A percentile compares a stretch with the other conserved stretches of the same genome.
Conservation (phyloP, 352 stramenopile species). For the Thraustochytrium striatum region DNA sequence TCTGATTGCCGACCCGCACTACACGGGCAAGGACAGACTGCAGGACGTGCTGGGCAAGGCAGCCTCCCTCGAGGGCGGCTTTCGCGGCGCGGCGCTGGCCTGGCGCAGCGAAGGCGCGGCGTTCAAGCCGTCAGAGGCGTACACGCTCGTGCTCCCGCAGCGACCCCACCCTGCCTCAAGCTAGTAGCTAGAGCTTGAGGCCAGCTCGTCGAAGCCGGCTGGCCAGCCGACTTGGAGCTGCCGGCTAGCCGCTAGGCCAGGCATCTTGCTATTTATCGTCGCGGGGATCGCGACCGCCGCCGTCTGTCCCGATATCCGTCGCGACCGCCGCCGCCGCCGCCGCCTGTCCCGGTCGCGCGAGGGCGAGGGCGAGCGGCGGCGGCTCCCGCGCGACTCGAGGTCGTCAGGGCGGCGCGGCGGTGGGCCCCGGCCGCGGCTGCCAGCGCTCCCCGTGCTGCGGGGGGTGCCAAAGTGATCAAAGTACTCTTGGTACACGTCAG, state of each 20-base stretch:
- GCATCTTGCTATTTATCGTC: too few relatives aligned
- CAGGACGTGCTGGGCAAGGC: background rate
- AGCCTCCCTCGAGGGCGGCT: background rate
- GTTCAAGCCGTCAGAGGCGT: too few relatives aligned
- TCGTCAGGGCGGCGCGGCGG: background rate
- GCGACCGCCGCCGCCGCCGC: too few relatives aligned
- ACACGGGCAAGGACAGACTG: background rate
- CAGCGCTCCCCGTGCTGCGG: background rate
- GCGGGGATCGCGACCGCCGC: background rate
- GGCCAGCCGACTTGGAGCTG: too few relatives aligned
- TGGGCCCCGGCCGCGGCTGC: background rate
- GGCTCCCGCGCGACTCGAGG: too few relatives aligned
- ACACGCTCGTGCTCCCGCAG: too few relatives aligned
- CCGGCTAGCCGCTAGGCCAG: background rate
- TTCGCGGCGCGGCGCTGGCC: background rate
- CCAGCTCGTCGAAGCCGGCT: too few relatives aligned
- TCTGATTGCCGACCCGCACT: slow-evolving; percentile 26
- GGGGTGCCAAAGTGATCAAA: background rate
- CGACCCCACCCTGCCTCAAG: too few relatives aligned
- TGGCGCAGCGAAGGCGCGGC: slow-evolving; percentile 12
- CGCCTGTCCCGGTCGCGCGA: background rate
- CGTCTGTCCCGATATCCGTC: background rate
- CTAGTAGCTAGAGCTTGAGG: too few relatives aligned
- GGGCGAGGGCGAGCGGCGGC: background rate
- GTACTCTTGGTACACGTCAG: background rate